These are phyloP conservation scores for Chalciporus chontae DNA, from an alignment of 768 basidiomycete species.

Conservation along the genomic window DNA sequence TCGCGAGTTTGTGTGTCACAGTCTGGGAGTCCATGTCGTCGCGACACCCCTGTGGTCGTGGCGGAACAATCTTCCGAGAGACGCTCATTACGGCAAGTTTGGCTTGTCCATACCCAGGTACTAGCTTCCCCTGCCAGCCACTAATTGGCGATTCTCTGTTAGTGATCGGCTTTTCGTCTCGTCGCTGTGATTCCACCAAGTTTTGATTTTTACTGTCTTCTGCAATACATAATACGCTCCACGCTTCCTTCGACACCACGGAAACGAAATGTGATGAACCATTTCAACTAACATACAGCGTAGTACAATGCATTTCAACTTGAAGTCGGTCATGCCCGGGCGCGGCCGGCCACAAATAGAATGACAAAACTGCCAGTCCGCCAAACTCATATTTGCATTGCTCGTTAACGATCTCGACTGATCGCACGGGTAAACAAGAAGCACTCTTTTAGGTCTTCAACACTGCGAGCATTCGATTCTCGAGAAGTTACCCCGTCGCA, in stretches of 20 bases:
- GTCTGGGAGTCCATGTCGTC: neutral
- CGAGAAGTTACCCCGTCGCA: neutral
- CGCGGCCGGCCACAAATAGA: slow-evolving; percentile 14
- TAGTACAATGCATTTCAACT: slow-evolving; percentile 3
- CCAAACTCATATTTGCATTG: slow-evolving; percentile 7
- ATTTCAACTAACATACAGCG: neutral
- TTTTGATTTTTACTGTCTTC: neutral
- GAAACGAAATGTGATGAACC: slow-evolving; percentile 1
- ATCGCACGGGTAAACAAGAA: too few species aligned
- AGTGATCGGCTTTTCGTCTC: slow-evolving; percentile 17
- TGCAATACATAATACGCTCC: slow-evolving; percentile 10
- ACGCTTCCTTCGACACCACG: neutral
- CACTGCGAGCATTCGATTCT: neutral
- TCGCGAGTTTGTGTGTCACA: neutral
- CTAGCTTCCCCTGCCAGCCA: slow-evolving; percentile 3
- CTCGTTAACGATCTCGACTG: slow-evolving; percentile 21
- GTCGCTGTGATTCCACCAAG: slow-evolving; percentile 2
- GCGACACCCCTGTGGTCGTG: slow-evolving; percentile 10
- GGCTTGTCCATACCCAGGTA: slow-evolving; percentile 19
- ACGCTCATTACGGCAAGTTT: slow-evolving; percentile 28
- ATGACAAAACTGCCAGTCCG: slow-evolving; percentile 19
- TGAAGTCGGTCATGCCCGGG: neutral
- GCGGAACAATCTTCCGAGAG: slow-evolving; percentile 13
- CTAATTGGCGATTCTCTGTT: slow-evolving; percentile 22
- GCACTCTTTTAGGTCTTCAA: too few species aligned